phyloP scores from a whole-genome alignment of 148 eudicot genomes.

The Amaranthus hypochondriacus region DNA sequence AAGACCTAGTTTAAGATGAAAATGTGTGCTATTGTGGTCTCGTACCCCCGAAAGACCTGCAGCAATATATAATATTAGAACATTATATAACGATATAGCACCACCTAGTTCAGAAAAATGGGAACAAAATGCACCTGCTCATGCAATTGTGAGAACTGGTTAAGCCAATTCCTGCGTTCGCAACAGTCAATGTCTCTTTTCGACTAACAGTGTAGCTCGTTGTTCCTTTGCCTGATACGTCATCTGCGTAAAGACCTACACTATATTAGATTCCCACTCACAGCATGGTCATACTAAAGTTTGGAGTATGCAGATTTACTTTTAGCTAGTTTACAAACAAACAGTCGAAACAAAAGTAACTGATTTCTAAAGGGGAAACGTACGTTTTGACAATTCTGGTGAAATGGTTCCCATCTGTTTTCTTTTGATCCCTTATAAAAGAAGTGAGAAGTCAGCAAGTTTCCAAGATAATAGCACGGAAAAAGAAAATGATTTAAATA shows the following conservation, averaged over 20 bases:
- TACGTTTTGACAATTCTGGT: slow-evolving; percentile 47
- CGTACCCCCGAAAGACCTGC: slow-evolving; percentile 27
- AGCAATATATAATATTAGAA: not conserved
- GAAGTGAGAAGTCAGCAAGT: slow-evolving; percentile 34
- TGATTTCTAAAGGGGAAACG: slow-evolving; percentile 8
- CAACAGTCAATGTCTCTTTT: slow-evolving; percentile 19
- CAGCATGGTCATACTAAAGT: not conserved
- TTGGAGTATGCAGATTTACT: not conserved
- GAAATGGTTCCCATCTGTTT: slow-evolving; percentile 54
- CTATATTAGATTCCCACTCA: not conserved
- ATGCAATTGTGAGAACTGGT: slow-evolving; percentile 15
- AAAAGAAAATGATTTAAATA: slow-evolving; percentile 4
- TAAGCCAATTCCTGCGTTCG: slow-evolving; percentile 19
- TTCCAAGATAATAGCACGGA: not conserved
- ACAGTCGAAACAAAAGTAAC: not conserved
- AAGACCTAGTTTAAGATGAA: slow-evolving; percentile 8
- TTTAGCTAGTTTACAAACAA: not conserved
- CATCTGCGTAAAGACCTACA: slow-evolving; percentile 20
- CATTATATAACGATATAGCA: not conserved
- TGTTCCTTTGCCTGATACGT: slow-evolving; percentile 25
- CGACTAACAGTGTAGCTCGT: slow-evolving; percentile 2
- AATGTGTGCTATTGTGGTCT: slow-evolving; percentile 18
- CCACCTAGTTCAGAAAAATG: not conserved
- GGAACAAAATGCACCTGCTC: slow-evolving; percentile 25
- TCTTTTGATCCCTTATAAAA: slow-evolving; percentile 80